phyloP scores from a whole-genome alignment of 805 yeast species.

The Yamadazyma kitorensis region DNA sequence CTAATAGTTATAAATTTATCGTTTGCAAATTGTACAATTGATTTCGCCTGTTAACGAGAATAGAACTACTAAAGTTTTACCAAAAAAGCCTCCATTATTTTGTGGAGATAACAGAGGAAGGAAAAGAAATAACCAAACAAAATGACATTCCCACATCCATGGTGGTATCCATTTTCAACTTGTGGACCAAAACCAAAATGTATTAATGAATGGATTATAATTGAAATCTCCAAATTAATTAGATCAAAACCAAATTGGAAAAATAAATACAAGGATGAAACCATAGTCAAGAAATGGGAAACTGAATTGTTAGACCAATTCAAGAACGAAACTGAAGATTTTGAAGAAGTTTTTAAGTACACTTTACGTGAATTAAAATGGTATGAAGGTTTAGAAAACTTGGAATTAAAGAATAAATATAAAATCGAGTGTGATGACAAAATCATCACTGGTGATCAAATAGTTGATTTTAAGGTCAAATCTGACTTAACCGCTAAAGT shows the following conservation, averaged over 20 bases:
- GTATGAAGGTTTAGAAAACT: conserved; percentile 16
- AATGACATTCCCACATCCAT: conserved; percentile 6
- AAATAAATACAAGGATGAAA: conserved; percentile 14
- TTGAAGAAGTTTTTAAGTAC: conserved; percentile 20
- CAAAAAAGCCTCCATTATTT: no score
- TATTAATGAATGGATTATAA: conserved; percentile 17
- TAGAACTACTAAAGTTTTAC: no score
- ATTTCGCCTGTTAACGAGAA: no score
- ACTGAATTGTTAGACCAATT: conserved; percentile 16
- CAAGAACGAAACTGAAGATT: conserved; percentile 9
- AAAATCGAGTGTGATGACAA: conserved; percentile 19
- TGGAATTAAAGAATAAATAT: conserved; percentile 7
- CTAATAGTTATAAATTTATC: no score
- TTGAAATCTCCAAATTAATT: conserved; percentile 15
- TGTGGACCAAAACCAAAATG: conserved; percentile 13
- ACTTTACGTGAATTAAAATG: conserved; percentile 29
- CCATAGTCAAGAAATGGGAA: conserved; percentile 19
- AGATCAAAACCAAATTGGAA: conserved; percentile 19
- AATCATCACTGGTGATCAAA: conserved; percentile 17
- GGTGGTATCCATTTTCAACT: conserved; percentile 5
- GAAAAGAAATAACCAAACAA: no score
- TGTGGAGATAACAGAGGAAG: no score
- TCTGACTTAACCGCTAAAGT: conserved; percentile 11
- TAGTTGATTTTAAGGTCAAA: conserved; percentile 13
- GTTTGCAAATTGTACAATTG: no score